phyloP scores from a whole-genome alignment of 164 flowering plant genomes.

The Magnolia changhungtana region DNA sequence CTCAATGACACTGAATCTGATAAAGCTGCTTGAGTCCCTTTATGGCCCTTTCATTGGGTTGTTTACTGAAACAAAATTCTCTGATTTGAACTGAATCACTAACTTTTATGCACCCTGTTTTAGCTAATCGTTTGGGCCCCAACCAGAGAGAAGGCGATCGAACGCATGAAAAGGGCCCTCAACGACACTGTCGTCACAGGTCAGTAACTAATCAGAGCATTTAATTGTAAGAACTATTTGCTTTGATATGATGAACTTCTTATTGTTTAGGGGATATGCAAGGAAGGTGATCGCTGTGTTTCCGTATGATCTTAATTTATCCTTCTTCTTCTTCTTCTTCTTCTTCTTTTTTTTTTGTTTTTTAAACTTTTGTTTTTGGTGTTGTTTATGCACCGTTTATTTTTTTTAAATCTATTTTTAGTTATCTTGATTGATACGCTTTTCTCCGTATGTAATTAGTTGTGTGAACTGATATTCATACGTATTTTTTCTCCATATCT shows the following conservation, averaged over 20 bases:
- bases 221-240: neutral
- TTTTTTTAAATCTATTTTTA: too few relatives aligned
- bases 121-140: conserved; percentile 99
- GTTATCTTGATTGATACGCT: too few relatives aligned
- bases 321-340: too few relatives aligned
- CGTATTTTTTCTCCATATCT: too few relatives aligned
- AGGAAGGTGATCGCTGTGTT: too few relatives aligned
- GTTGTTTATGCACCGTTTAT: too few relatives aligned
- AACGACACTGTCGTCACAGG: conserved; percentile 88
- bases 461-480: too few relatives aligned
- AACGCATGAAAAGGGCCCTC: conserved; percentile 98
- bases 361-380: too few relatives aligned
- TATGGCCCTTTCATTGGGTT: neutral
- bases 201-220: conserved; percentile 4
- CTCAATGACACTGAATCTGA: neutral
- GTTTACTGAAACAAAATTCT: neutral
- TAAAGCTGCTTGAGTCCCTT: neutral
- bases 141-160: conserved; percentile 93
- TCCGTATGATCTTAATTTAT: too few relatives aligned
- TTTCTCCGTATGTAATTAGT: too few relatives aligned
- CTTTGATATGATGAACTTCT: neutral
- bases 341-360: too few relatives aligned
- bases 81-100: conserved; percentile 1
- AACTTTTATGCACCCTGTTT: conserved; percentile 11
- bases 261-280: too few relatives aligned